Evolutionary conservation across 495 filamentous ascomycete species (phyloP).

Genomic region (Penicillium bialowiezense): DNA sequence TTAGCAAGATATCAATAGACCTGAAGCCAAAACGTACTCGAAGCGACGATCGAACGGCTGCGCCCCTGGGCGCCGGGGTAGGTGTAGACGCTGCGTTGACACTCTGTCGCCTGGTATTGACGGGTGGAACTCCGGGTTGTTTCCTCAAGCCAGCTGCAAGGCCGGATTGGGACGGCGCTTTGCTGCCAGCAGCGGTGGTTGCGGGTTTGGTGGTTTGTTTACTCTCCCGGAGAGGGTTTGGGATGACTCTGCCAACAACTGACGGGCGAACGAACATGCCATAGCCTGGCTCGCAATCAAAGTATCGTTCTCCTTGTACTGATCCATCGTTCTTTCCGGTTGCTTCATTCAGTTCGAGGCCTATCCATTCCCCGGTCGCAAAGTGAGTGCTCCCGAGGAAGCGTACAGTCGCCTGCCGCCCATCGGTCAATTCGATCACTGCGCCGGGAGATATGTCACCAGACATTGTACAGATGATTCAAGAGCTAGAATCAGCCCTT

Average conservation of each 20-base stretch:
- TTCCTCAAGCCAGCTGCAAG: constrained; percentile 33
- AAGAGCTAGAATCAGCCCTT: constrained; percentile 15
- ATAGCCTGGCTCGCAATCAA: constrained; percentile 72
- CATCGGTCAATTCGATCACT: constrained; percentile 69
- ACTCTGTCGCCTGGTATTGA: constrained; percentile 60
- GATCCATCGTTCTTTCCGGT: constrained; percentile 93
- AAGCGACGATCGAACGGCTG: constrained; percentile 49
- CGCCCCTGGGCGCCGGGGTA: constrained; percentile 53
- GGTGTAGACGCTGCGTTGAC: constrained; percentile 62
- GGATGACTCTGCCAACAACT: constrained; percentile 56
- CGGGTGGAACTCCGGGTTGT: constrained; percentile 45
- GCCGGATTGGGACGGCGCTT: constrained; percentile 29
- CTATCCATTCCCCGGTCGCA: constrained; percentile 80
- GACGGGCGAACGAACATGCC: constrained; percentile 86
- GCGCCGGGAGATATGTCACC: constrained; percentile 46
- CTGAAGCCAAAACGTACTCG: constrained; percentile 47
- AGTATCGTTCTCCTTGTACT: constrained; percentile 86
- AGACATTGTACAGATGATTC: constrained; percentile 28
- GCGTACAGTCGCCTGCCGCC: constrained; percentile 71
- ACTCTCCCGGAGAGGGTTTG: constrained; percentile 48
- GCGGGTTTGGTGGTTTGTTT: constrained; percentile 31
- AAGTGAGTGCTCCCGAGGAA: constrained; percentile 80
- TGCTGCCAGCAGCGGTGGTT: constrained; percentile 25
- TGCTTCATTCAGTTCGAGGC: constrained; percentile 80
- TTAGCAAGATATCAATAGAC: constrained; percentile 1